These are phyloP conservation scores for Pyricularia sp. DNA, from an alignment of 2,329 filamentous ascomycete species.

Conservation along the genomic window DNA sequence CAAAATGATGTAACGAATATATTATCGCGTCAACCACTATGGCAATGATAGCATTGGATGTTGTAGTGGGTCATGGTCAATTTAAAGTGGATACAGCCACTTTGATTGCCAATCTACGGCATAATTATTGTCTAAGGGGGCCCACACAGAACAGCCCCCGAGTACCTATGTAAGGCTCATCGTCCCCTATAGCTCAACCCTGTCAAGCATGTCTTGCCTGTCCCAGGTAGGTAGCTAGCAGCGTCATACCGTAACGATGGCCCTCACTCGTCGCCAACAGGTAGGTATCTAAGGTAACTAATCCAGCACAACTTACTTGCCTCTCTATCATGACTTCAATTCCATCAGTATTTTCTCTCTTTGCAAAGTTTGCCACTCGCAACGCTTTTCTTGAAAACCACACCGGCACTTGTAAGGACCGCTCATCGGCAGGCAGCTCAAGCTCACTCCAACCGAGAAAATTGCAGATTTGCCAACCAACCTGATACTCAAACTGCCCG, in stretches of 20 bases:
- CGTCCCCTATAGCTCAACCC: not conserved
- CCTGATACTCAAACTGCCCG: not conserved
- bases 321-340: not conserved
- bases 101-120: not conserved
- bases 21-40: not conserved
- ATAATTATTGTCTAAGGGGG: too few species aligned
- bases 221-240: not conserved
- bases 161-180: not conserved
- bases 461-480: not conserved
- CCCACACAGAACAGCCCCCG: too few species aligned
- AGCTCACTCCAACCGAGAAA: not conserved
- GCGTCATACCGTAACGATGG: not conserved
- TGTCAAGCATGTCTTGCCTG: too few species aligned
- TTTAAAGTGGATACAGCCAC: not conserved
- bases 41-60: not conserved
- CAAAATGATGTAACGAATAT: not conserved
- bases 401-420: not conserved
- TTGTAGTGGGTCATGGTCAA: not conserved
- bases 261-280: not conserved
- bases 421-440: not conserved
- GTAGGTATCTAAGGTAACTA: not conserved
- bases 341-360: not conserved
- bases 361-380: too few species aligned
- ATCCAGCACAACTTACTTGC: not conserved
- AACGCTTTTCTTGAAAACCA: not conserved